phyloP scores from a whole-genome alignment of 1,139 yeast species.

The Candida gigantensis region DNA sequence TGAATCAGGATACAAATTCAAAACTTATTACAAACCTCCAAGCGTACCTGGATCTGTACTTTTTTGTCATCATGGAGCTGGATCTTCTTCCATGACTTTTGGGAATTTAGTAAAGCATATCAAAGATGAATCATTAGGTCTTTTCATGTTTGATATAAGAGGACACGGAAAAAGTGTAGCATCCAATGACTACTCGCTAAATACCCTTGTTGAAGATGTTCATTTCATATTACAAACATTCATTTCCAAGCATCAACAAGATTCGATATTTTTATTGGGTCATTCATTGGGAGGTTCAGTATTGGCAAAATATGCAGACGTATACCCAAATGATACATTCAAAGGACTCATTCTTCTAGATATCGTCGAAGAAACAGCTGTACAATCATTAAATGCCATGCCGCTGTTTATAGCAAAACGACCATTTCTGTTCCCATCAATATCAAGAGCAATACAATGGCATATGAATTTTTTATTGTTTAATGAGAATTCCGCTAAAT shows the following conservation, averaged over 20 bases:
- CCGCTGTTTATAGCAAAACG: constrained; percentile 58
- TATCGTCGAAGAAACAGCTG: constrained; percentile 92
- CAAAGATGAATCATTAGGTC: constrained; percentile 39
- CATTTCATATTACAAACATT: constrained; percentile 45
- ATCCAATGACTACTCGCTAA: constrained; percentile 47
- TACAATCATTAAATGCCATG: constrained; percentile 68
- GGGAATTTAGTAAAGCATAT: constrained; percentile 47
- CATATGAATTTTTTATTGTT: constrained; percentile 61
- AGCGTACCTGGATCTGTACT: constrained; percentile 52
- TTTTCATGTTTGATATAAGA: constrained; percentile 73
- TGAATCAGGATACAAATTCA: constrained; percentile 31
- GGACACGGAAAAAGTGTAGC: constrained; percentile 66
- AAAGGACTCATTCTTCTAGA: constrained; percentile 79
- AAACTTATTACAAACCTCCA: constrained; percentile 65
- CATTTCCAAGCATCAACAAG: constrained; percentile 19
- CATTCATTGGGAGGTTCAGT: constrained; percentile 94
- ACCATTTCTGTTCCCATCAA: constrained; percentile 57
- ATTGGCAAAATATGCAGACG: constrained; percentile 48
- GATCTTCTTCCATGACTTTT: constrained; percentile 82
- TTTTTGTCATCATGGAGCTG: constrained; percentile 92
- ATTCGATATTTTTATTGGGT: constrained; percentile 60
- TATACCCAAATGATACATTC: constrained; percentile 21
- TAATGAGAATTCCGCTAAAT: constrained; percentile 61
- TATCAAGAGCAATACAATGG: constrained; percentile 78
- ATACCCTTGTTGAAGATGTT: constrained; percentile 59